Evolutionary conservation across 2,329 filamentous ascomycete genomes (phyloP), one percentile per base, ranked within the genome.

Genomic region (Xylariaceae sp.): DNA sequence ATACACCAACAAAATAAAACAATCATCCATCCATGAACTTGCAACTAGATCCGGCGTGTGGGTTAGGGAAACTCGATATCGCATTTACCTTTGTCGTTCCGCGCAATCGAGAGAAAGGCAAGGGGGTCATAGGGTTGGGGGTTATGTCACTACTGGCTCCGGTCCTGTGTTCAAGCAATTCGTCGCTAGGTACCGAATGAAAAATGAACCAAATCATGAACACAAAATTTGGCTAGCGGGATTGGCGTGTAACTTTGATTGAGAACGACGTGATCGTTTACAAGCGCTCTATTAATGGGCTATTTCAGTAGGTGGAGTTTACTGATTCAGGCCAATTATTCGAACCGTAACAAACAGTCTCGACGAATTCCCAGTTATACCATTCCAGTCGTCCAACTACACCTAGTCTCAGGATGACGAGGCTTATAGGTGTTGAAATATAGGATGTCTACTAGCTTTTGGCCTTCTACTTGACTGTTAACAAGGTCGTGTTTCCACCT

Each of bases 21-120:
- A 65, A 65, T 58, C 62, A 67, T 59, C 58, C 57, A 55, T 58
- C 50, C 58, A 64, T 64, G 61, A 61, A 67, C 61, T 66, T 68
- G 68, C 65, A 67, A 67, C 65, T 70, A 70, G 68, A 69, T 64
- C 61, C 64, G 68, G 68, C 67, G 67, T 66, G 67, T 65, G 65
- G 67, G 66, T 66, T 66, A 67, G 64, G 66, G 67, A 69, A 64
- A 67, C 64, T 67, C 61, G 61, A 67, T 68, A 65, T 67, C 64
- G 61, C 64, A 66, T 68, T 67, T 66, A 63, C 66, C 61, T 61
- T 65, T 64, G 66, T 69, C 64, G 60, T 64, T 61, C 64, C 57
- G 58, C 61, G 63, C 62, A 62, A 61, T 66, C 61, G 61, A 67
- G 65, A 66, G 58, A 67, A 58, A 63, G 64, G 65, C 64, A 64